Percentiles rank a stretch among this genome's conserved stretches.
Conservation (phyloP, 2,329 filamentous ascomycete genomes). For the Trichoderma semiorbis region DNA sequence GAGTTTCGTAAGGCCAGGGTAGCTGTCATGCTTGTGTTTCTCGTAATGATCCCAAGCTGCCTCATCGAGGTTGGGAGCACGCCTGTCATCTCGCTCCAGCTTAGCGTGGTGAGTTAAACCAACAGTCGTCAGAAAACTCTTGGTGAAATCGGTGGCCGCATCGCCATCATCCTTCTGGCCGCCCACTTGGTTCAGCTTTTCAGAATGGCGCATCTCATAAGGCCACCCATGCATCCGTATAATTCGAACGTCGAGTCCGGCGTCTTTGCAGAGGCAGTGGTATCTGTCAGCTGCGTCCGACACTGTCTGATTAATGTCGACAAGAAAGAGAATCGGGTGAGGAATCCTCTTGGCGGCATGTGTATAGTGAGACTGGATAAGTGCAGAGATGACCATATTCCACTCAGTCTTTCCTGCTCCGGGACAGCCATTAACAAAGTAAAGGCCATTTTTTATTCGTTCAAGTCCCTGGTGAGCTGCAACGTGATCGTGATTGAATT, state of each 20-base stretch:
- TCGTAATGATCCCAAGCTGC: slow-evolving; percentile 41
- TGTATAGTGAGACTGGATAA: slow-evolving; percentile 34
- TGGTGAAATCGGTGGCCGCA: slow-evolving; percentile 32
- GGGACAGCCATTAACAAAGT: slow-evolving; percentile 45
- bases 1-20: slow-evolving; percentile 36
- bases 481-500: slow-evolving; percentile 39
- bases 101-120: slow-evolving; percentile 24
- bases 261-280: slow-evolving; percentile 34
- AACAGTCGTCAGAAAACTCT: slow-evolving; percentile 32
- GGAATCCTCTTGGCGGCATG: slow-evolving; percentile 22
- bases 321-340: slow-evolving; percentile 41
- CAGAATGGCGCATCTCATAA: slow-evolving; percentile 34
- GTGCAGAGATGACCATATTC: slow-evolving; percentile 40
- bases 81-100: slow-evolving; percentile 19
- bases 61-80: slow-evolving; percentile 42
- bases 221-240: slow-evolving; percentile 42
- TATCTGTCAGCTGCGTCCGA: slow-evolving; percentile 45
- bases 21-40: slow-evolving; percentile 28
- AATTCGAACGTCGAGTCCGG: slow-evolving; percentile 33
- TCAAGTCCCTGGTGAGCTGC: slow-evolving; percentile 34
- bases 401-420: slow-evolving; percentile 48
- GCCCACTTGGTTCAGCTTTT: slow-evolving; percentile 27
- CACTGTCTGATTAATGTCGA: slow-evolving; percentile 47
- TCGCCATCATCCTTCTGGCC: not conserved
- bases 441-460: slow-evolving; percentile 41